Base-by-base conservation (phyloP, 257 asterid species). In the Misopates orontium region DNA sequence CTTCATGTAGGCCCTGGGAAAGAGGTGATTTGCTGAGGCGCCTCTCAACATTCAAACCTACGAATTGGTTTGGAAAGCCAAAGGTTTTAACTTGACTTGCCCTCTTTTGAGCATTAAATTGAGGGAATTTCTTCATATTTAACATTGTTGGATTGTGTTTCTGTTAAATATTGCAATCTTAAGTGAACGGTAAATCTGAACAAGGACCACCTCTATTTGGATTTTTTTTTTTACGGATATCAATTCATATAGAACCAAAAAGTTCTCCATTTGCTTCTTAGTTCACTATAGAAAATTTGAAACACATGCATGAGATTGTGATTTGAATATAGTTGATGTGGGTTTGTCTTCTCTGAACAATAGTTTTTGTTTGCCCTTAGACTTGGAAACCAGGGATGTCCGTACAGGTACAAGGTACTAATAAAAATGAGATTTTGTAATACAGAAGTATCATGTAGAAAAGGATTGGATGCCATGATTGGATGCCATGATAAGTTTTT, bases 1-100 rank as follows among this genome's bases (percentile, higher is more conserved):
- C 96, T 68, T 86, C 98, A n/a, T 94, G 99, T 75, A 85, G 99
- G 80, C 98, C 99, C 64, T 90, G 99, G 96, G 99, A 94, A 78
- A 82, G 99, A 83, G 96, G 98, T 74, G 99, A 94, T 80, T 74
- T 94, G 62, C 76, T 94, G 74, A 86, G 95, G 81, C 96, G 96
- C 22, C 96, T 94, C 75, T 88, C 98, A 54, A 90, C 96, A 25
- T 94, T 94, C 82, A 83, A 72, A 70, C 98, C 99, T 66, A 78
- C 85, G 62, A 84, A 88, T 79, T 94, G 99, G 99, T 80, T 88
- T 77, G 91, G 89, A 56, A 94, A 94, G 84, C 96, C 97, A 47
- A 90, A 90, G 99, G 99, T 94, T 67, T 71, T 73, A 42, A 68
- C 68, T 66, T 57, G 60, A 55, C 25, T 60, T 64, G 41, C 70